Percentiles rank a stretch among this genome's conserved stretches.
These are phyloP conservation scores for Vachellia pachyceras DNA, from an alignment of 306 rosid species.

Conservation along the genomic window DNA sequence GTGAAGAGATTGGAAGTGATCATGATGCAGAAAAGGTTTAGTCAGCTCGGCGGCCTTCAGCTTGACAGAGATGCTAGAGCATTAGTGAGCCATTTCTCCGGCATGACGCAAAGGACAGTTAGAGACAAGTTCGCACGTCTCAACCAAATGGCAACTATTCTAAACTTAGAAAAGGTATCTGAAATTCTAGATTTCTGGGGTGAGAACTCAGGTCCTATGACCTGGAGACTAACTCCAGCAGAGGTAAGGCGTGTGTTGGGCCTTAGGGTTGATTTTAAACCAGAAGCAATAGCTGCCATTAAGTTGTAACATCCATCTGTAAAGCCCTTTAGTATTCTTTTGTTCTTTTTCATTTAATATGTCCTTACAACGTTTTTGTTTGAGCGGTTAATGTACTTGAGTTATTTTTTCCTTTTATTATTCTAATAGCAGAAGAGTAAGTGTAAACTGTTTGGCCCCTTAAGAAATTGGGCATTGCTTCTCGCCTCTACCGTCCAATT, in stretches of 20 bases:
- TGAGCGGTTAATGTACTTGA: slow-evolving; percentile 14
- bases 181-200: slow-evolving; percentile 99
- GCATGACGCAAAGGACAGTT: slow-evolving; percentile 92
- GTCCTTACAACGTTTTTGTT: slow-evolving; percentile 33
- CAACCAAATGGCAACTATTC: slow-evolving; percentile 93
- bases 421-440: slow-evolving; percentile 15
- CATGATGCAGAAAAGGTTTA: slow-evolving; percentile 95
- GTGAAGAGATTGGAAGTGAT: slow-evolving; percentile 95
- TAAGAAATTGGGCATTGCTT: slow-evolving; percentile 17
- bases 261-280: slow-evolving; percentile 91
- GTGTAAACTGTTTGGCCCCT: slow-evolving; percentile 10
- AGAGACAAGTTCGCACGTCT: slow-evolving; percentile 96
- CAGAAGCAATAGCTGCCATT: slow-evolving; percentile 86
- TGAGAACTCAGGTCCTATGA: slow-evolving; percentile 98
- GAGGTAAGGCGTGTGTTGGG: slow-evolving; percentile 97
- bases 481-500: slow-evolving; percentile 4
- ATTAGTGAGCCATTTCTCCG: slow-evolving; percentile 89
- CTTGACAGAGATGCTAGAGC: slow-evolving; percentile 96
- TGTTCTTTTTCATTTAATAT: slow-evolving; percentile 29
- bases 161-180: slow-evolving; percentile 93
- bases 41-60: slow-evolving; percentile 99
- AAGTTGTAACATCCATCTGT: slow-evolving; percentile 60
- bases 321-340: slow-evolving; percentile 44
- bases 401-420: background rate
- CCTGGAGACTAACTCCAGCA: slow-evolving; percentile 97